A percentile compares a stretch with the other conserved stretches of the same genome.
These are phyloP conservation scores for Moringa oleifera DNA, from an alignment of 345 rosid species.

Conservation along the genomic window DNA sequence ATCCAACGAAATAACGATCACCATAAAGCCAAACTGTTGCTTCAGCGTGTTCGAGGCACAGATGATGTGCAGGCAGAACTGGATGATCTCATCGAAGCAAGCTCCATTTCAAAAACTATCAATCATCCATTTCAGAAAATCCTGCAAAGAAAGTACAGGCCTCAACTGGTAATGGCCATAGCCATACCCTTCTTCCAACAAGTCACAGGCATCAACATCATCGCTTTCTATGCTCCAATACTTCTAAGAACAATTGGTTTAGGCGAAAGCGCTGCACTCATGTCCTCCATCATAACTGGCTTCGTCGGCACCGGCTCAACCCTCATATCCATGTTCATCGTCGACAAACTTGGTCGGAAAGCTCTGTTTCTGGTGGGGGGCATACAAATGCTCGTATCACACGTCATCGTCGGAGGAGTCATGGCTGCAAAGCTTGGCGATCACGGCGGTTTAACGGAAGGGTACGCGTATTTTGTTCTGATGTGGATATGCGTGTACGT, in stretches of 20 bases:
- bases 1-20: conserved; percentile 36
- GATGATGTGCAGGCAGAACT: conserved; percentile 47
- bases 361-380: conserved; percentile 47
- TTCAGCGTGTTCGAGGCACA: conserved; percentile 57
- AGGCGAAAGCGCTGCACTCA: conserved; percentile 51
- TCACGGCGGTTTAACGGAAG: conserved; percentile 23
- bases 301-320: conserved; percentile 38
- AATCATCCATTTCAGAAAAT: conserved; percentile 38
- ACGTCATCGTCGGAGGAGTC: conserved; percentile 37
- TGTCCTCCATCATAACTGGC: conserved; percentile 51
- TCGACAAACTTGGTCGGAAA: conserved; percentile 54
- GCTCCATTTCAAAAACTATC: conserved; percentile 22
- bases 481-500: conserved; percentile 43
- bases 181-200: conserved; percentile 69
- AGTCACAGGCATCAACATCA: conserved; percentile 72
- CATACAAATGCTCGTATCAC: conserved; percentile 58
- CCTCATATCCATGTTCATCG: conserved; percentile 47
- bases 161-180: conserved; percentile 68
- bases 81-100: conserved; percentile 51
- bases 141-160: conserved; percentile 41
- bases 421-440: conserved; percentile 44
- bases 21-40: conserved; percentile 39
- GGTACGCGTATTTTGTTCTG: conserved; percentile 27
- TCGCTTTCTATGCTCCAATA: conserved; percentile 64
- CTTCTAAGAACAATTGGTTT: conserved; percentile 63